Conservation (phyloP, 495 filamentous ascomycete species). For the Annulohypoxylon moriforme region DNA sequence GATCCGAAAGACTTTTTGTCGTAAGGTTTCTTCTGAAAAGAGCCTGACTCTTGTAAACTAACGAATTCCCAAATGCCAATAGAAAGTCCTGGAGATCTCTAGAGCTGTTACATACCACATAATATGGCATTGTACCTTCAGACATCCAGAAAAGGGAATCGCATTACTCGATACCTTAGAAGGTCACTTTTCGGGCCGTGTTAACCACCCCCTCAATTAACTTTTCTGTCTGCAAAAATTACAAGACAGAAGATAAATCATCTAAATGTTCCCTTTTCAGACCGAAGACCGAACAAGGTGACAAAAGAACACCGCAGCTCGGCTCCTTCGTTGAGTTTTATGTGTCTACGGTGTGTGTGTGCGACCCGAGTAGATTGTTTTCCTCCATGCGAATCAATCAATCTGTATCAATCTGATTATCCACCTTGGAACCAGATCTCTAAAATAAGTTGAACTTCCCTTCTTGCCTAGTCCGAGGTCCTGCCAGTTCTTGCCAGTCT, state of each 20-base stretch:
- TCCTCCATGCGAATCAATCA: conserved; percentile 17
- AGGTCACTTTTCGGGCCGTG: conserved; percentile 1
- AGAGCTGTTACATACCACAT: background rate
- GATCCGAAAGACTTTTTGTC: conserved; percentile 1
- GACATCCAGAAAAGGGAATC: background rate
- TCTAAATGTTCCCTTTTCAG: conserved; percentile 24
- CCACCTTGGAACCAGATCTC: conserved; percentile 15
- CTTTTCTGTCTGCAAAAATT: background rate
- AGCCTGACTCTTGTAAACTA: background rate
- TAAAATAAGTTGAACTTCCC: conserved; percentile 24
- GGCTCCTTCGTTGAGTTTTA: conserved; percentile 26
- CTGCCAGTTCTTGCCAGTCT: background rate
- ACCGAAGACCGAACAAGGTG: conserved; percentile 31
- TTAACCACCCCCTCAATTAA: conserved; percentile 16
- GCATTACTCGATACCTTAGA: conserved; percentile 13
- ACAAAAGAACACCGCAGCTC: conserved; percentile 40
- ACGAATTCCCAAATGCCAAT: background rate
- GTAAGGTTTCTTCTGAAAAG: conserved; percentile 16
- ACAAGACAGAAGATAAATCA: conserved; percentile 5
- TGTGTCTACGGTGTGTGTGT: background rate
- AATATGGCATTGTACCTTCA: too few relatives aligned
- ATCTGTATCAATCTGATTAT: conserved; percentile 1
- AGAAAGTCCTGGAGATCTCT: background rate
- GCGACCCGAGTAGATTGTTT: conserved; percentile 26
- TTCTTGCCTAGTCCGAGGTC: background rate